Base-by-base conservation (phyloP, 169 alveolate species). In the Cyclospora cayetanensis region DNA sequence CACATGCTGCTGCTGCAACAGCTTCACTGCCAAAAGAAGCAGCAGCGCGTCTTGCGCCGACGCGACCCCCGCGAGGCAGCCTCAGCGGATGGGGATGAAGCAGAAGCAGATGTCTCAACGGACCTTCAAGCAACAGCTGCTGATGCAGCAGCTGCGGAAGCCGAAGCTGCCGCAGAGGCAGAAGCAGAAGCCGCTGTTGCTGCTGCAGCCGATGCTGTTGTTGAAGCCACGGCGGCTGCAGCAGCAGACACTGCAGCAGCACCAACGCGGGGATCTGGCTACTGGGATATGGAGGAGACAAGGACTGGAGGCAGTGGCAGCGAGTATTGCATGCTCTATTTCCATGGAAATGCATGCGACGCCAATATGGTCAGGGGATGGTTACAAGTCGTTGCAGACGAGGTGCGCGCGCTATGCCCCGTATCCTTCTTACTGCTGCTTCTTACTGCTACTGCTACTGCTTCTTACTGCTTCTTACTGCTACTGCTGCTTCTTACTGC, bases 341-440 rank as follows among this genome's bases (percentile, higher is more conserved):
- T 66, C 84, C 91, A 65, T 39, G 91, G 91, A 63, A 85, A 65
- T 37, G 91, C 91, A 20, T 85, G 91, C 84, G 91, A 85, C 53
- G 91, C 91, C 5, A 85, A 85, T 37, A 66, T 66, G 91, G 74
- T 85, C 50, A 34, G 91, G 27, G 91, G 82, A 4, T 85, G 91
- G 91, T 72, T 85, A 53, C 91, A 85, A 50, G 52, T 66, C 22
- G 74, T 85, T 11, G 91, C 91, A 1, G 91, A 85, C 43, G 91
- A 85, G 90, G 90, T 55, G 39, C 15, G 29, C 42, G 4, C n/a
- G 29, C 37, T 34, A 50, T 20, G 20, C 29, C 80, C 37, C 53
- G 0, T 68, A 50, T 11, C 39, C 29, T 50, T 68, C 31, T 4
- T 68, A 41, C 80, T 68, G 80, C 52, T 29, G 43, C n/a, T 35